phyloP scores from a whole-genome alignment of 768 basidiomycete genomes.

The Mycena vulgaris region DNA sequence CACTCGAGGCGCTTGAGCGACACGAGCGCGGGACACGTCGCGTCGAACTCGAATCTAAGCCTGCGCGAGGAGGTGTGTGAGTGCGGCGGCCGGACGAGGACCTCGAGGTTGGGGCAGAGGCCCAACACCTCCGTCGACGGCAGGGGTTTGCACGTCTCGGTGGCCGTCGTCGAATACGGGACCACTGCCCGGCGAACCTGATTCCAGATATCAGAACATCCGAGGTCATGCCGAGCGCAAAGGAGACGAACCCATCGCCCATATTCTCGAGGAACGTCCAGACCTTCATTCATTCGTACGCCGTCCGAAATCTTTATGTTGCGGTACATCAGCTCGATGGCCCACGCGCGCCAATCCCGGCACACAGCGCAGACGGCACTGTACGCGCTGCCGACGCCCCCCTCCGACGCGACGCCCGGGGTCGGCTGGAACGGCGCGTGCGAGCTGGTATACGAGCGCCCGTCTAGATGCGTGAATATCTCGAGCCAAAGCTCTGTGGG shows the following conservation, averaged over 20 bases:
- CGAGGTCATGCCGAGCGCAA: constrained; percentile 2
- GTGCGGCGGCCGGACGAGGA: constrained; percentile 66
- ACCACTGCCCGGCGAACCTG: constrained; percentile 72
- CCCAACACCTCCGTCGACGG: constrained; percentile 64
- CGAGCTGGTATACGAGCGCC: constrained; percentile 37
- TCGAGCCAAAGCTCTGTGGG: constrained; percentile 71
- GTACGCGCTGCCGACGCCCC: constrained; percentile 48
- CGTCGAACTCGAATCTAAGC: constrained; percentile 69
- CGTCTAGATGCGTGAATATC: constrained; percentile 56
- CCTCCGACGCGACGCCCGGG: constrained; percentile 43
- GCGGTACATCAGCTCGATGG: constrained; percentile 65
- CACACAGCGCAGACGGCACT: constrained; percentile 69
- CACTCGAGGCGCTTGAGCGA: constrained; percentile 77
- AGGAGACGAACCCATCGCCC: constrained; percentile 49
- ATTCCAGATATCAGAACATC: constrained; percentile 10
- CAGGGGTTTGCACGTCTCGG: constrained; percentile 48
- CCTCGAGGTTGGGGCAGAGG: constrained; percentile 65
- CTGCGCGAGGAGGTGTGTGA: constrained; percentile 32
- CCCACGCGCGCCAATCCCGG: constrained; percentile 67
- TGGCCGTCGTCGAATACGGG: constrained; percentile 69
- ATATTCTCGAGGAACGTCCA: constrained; percentile 48
- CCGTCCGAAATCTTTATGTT: constrained; percentile 62
- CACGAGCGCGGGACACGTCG: constrained; percentile 59
- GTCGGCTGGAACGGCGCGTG: constrained; percentile 67
- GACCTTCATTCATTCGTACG: constrained; percentile 42